Evolutionary conservation across 495 filamentous ascomycete species (phyloP), one percentile per base, ranked within the genome.

Genomic region (Cercophora samala): DNA sequence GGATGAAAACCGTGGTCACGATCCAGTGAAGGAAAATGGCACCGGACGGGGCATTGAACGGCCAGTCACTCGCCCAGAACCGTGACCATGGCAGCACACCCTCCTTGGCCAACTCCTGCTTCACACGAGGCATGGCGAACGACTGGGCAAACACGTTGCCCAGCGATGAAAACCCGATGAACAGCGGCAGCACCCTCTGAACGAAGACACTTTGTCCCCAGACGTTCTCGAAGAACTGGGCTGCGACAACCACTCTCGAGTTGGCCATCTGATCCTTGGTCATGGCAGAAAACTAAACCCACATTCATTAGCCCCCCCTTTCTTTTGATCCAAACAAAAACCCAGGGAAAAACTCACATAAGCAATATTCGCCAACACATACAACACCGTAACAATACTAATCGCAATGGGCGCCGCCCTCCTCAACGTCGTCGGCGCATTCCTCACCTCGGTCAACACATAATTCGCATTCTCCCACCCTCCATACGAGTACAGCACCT

Each of bases 111-210:
- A 88, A 77, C 72, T 87, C 85, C 74, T 85, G 84, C 56, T 85
- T 82, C 62, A 88, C 77, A 64, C 87, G 81, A 13, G 84, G 83
- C 74, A 88, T 86, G 5, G 86, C 85, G 69, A 89, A 90, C 9
- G 83, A 82, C 62, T 88, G 84, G 22, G 84, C 82, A 42, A 89
- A 76, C n/a, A 89, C 85, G 69, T 90, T 90, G 24, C 87, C 87
- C 63, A 88, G 82, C 5, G 85, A 83, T 51, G 85, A 88, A n/a
- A 90, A 70, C 2, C 84, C 86, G 56, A 89, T 85, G 61, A 89
- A 87, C 58, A 87, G 82, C 6, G 86, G 84, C 69, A 90, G 79
- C n/a, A 81, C 86, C 52, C 79, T 80, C 62, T 32, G 64, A 19
- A 68, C 66, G 61, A 76, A 75, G 76, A 79, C 8, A 59, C 74